Conservation (phyloP, 495 filamentous ascomycete species). For the Massariosphaeria phaeospora region DNA sequence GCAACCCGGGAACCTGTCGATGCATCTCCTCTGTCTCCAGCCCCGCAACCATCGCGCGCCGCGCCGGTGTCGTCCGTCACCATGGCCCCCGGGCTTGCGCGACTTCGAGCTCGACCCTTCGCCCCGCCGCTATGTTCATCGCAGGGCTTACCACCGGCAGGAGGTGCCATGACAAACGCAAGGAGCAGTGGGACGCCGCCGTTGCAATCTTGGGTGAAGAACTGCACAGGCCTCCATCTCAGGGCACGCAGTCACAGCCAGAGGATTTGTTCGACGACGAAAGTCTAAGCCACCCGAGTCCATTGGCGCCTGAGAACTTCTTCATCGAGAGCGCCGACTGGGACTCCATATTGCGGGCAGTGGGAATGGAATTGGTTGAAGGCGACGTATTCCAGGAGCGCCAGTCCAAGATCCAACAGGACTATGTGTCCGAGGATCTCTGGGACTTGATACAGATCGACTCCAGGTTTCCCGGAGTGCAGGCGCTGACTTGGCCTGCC, state of each 20-base stretch:
- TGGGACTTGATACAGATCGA: slow-evolving; percentile 17
- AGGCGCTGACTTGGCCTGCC: slow-evolving; percentile 23
- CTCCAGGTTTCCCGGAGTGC: slow-evolving; percentile 11
- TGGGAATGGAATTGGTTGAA: slow-evolving; percentile 8
- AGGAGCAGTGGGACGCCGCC: slow-evolving; percentile 56
- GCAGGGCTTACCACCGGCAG: slow-evolving; percentile 66
- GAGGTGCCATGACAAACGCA: slow-evolving; percentile 55
- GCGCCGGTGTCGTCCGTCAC: slow-evolving; percentile 51
- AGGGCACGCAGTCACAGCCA: not conserved
- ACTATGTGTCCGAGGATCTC: slow-evolving; percentile 8
- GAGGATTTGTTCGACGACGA: not conserved
- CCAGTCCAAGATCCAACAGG: not conserved
- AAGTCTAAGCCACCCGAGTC: not conserved
- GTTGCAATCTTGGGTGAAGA: slow-evolving; percentile 50
- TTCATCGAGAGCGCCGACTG: slow-evolving; percentile 6
- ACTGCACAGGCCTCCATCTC: slow-evolving; percentile 18
- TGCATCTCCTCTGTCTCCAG: slow-evolving; percentile 60
- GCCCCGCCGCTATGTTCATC: slow-evolving; percentile 67
- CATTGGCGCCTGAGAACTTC: not conserved
- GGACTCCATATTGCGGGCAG: slow-evolving; percentile 1
- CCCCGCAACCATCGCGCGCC: slow-evolving; percentile 46
- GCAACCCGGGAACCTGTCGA: slow-evolving; percentile 56
- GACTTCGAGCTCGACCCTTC: slow-evolving; percentile 60
- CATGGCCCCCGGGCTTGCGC: slow-evolving; percentile 49
- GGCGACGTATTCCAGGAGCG: not conserved